phyloP scores from a whole-genome alignment of 1,284 basidiomycete species.

The Cutaneotrichosporon daszewskae region DNA sequence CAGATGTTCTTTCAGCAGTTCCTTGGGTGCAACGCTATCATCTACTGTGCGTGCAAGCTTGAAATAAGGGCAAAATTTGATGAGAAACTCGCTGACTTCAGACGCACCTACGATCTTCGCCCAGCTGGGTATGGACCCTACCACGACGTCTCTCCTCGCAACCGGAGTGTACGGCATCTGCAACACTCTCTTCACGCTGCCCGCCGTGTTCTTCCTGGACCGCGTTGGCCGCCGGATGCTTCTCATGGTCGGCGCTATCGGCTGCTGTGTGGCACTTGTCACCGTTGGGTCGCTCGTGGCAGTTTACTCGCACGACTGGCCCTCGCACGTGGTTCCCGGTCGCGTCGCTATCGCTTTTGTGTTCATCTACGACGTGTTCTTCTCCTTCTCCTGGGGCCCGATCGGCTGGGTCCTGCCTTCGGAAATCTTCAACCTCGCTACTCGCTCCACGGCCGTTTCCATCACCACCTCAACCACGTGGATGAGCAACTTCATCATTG shows the following conservation, averaged over 20 bases:
- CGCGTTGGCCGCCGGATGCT: slow-evolving; percentile 32
- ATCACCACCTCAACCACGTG: slow-evolving; percentile 17
- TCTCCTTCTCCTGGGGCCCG: slow-evolving; percentile 22
- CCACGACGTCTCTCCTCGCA: slow-evolving; percentile 30
- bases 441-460: slow-evolving; percentile 13
- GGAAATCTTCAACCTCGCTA: slow-evolving; percentile 22
- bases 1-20: slow-evolving; percentile 23
- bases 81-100: not conserved
- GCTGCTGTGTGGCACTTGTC: slow-evolving; percentile 50
- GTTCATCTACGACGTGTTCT: slow-evolving; percentile 24
- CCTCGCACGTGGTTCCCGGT: slow-evolving; percentile 19
- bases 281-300: slow-evolving; percentile 53
- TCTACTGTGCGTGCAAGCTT: slow-evolving; percentile 6
- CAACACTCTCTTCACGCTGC: slow-evolving; percentile 36
- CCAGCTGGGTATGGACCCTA: slow-evolving; percentile 25
- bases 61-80: no score
- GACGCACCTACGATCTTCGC: slow-evolving; percentile 27
- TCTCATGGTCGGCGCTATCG: slow-evolving; percentile 22
- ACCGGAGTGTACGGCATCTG: slow-evolving; percentile 42
- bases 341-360: slow-evolving; percentile 17
- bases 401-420: slow-evolving; percentile 22
- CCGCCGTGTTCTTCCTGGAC: slow-evolving; percentile 37
- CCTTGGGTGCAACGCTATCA: slow-evolving; percentile 15
- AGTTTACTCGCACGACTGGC: slow-evolving; percentile 14
- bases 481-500: slow-evolving; percentile 23